Percentiles rank a stretch among this genome's conserved stretches.
Evolutionary conservation across 202 grass and related monocot species (phyloP).

Genomic region (Schoenoplectus tabernaemontani): DNA sequence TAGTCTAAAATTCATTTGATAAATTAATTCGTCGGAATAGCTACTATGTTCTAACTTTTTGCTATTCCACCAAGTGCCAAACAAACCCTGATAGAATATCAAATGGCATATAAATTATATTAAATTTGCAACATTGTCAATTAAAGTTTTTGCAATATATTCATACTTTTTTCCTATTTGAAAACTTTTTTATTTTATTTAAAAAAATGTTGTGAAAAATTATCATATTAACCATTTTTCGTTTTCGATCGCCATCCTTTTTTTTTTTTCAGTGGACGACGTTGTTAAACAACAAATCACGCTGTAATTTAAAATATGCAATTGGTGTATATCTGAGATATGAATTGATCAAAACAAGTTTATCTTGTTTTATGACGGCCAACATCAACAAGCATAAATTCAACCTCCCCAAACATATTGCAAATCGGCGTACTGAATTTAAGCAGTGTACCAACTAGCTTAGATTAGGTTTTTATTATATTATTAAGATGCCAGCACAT

Average conservation of each 20-base stretch:
- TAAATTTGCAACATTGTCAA: too few species aligned
- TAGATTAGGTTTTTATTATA: not conserved
- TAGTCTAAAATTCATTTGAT: too few species aligned
- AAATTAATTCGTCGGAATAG: too few species aligned
- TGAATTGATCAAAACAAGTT: not conserved
- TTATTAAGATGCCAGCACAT: not conserved
- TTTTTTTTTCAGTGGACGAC: not conserved
- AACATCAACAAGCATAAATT: not conserved
- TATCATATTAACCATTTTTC: too few species aligned
- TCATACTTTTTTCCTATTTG: too few species aligned
- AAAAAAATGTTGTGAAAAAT: too few species aligned
- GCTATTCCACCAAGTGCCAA: too few species aligned
- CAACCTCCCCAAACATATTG: not conserved
- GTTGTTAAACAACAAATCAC: not conserved
- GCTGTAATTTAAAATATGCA: not conserved
- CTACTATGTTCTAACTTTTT: too few species aligned
- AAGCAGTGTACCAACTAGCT: not conserved
- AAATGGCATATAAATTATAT: too few species aligned
- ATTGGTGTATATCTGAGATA: not conserved
- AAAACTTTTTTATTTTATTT: not conserved
- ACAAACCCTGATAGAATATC: too few species aligned
- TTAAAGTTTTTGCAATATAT: too few species aligned
- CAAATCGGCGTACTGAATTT: not conserved
- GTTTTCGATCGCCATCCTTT: not conserved
- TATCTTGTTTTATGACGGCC: not conserved